Evolutionary conservation across 495 filamentous ascomycete species (phyloP).

Genomic region (Penicillium macrosclerotiorum): DNA sequence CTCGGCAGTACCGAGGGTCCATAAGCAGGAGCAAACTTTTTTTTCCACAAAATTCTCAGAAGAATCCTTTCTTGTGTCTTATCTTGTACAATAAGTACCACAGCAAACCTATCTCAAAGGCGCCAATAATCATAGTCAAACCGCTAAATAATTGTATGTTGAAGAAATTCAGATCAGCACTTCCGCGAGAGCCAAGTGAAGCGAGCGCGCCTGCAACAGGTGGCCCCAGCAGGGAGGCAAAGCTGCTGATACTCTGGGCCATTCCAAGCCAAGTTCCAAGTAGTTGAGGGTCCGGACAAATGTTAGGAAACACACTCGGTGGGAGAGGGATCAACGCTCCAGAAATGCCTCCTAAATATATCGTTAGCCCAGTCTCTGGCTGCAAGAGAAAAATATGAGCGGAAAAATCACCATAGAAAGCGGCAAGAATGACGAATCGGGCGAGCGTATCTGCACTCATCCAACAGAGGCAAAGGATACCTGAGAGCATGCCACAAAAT

Average conservation of each 20-base stretch:
- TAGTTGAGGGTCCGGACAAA: slow-evolving; percentile 57
- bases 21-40: background rate
- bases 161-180: slow-evolving; percentile 19
- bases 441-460: slow-evolving; percentile 53
- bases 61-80: slow-evolving; percentile 21
- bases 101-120: slow-evolving; percentile 13
- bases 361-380: background rate
- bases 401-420: slow-evolving; percentile 47
- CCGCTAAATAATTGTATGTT: slow-evolving; percentile 27
- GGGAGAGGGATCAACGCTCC: slow-evolving; percentile 64
- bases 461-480: slow-evolving; percentile 41
- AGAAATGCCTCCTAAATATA: slow-evolving; percentile 50
- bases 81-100: slow-evolving; percentile 21
- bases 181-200: slow-evolving; percentile 18
- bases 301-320: slow-evolving; percentile 60
- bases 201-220: slow-evolving; percentile 61
- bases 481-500: slow-evolving; percentile 18
- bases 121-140: slow-evolving; percentile 19
- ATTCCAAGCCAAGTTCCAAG: slow-evolving; percentile 68
- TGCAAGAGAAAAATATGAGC: background rate
- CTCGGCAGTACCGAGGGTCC: too few relatives aligned
- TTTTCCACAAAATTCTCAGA: slow-evolving; percentile 4
- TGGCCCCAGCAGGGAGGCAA: slow-evolving; percentile 64
- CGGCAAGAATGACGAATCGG: slow-evolving; percentile 58
- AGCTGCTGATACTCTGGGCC: slow-evolving; percentile 65